Percentiles rank a stretch among this genome's conserved stretches.
Conservation (phyloP, 768 basidiomycete genomes). For the Lentinula detonsa region DNA sequence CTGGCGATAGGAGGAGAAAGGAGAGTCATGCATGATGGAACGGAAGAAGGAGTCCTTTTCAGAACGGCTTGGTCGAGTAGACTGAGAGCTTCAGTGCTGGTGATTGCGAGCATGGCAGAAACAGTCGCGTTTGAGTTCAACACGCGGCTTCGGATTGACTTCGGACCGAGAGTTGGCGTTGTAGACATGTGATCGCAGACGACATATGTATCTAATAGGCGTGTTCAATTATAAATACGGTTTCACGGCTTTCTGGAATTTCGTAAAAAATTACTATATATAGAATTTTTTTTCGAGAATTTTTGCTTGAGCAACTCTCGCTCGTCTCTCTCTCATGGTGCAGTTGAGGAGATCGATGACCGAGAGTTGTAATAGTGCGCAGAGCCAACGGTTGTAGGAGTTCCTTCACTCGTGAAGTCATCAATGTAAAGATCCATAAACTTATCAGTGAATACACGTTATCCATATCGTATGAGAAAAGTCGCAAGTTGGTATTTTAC, state of each 20-base stretch:
- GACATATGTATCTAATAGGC: not conserved
- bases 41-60: constrained; percentile 35
- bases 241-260: not conserved
- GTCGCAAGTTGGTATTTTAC: constrained; percentile 3
- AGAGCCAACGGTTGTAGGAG: not conserved
- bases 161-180: not conserved
- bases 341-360: not conserved
- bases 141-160: too few species aligned
- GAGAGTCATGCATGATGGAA: constrained; percentile 33
- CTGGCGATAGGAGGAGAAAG: constrained; percentile 29
- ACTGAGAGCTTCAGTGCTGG: constrained; percentile 41
- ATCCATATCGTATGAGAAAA: constrained; percentile 14
- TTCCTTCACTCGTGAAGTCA: not conserved
- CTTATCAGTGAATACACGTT: constrained; percentile 3
- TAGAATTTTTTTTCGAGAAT: not conserved
- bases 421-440: not conserved
- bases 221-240: not conserved
- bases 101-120: constrained; percentile 46
- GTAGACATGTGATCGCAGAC: not conserved
- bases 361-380: not conserved
- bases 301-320: not conserved
- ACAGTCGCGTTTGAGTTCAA: not conserved
- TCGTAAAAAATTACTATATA: not conserved
- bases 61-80: constrained; percentile 41
- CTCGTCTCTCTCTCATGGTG: not conserved